phyloP scores from a whole-genome alignment of 148 eudicot genomes.

The Talinum fruticosum region DNA sequence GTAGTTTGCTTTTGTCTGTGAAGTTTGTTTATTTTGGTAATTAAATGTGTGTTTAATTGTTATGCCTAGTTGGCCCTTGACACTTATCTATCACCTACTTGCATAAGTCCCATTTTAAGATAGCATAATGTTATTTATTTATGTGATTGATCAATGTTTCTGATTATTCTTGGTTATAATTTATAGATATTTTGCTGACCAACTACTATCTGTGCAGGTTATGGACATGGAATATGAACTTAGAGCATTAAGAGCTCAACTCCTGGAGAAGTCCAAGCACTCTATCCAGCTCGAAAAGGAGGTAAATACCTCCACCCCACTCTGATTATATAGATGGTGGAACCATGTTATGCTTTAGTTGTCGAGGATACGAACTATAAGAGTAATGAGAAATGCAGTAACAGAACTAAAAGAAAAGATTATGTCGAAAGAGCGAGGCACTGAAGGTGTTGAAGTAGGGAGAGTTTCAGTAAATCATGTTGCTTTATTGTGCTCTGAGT shows the following conservation, averaged over 20 bases:
- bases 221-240: slow-evolving; percentile 99
- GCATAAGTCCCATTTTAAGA: neutral
- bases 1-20: neutral
- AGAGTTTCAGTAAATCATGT: neutral
- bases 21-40: neutral
- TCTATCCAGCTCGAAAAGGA: slow-evolving; percentile 87
- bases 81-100: neutral
- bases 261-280: slow-evolving; percentile 78
- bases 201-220: slow-evolving; percentile 50
- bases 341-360: neutral
- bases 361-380: neutral
- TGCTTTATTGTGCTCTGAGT: neutral
- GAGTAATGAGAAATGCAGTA: neutral
- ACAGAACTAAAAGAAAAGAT: neutral
- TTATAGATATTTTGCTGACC: slow-evolving; percentile 5
- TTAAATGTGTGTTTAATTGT: neutral
- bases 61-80: neutral
- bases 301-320: slow-evolving; percentile 34
- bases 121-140: neutral
- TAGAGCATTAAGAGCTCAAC: slow-evolving; percentile 82
- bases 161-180: neutral
- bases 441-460: neutral
- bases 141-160: neutral
- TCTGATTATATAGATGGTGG: neutral
- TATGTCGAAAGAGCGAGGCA: neutral